Conservation (phyloP, 805 yeast genomes). For the Candida ascalaphidarum region DNA sequence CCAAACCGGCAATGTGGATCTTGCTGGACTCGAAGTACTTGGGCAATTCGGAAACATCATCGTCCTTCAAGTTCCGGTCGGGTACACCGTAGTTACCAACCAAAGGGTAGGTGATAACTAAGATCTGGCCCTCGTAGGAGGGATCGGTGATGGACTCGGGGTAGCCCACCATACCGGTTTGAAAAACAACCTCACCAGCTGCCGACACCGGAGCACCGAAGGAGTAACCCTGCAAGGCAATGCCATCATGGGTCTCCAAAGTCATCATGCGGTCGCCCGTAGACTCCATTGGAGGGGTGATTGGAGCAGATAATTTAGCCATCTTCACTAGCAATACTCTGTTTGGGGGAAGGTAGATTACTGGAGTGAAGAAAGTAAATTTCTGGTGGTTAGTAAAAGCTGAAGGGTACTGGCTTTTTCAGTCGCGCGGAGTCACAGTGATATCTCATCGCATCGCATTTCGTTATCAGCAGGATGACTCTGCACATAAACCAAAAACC, state of each 20-base stretch:
- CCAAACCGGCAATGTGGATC: constrained; percentile 94
- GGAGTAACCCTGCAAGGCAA: constrained; percentile 86
- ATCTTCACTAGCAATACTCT: no score
- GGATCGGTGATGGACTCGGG: constrained; percentile 98
- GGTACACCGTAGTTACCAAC: constrained; percentile 99
- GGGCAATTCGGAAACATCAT: constrained; percentile 73
- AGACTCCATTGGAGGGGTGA: constrained; percentile 83
- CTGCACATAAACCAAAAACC: no score
- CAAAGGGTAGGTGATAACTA: constrained; percentile 92
- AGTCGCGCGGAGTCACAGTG: no score
- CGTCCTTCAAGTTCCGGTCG: constrained; percentile 59
- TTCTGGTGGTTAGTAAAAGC: no score
- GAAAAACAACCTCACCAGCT: constrained; percentile 98
- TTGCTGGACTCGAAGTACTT: constrained; percentile 85
- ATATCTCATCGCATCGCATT: no score
- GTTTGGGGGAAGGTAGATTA: no score
- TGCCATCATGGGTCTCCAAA: constrained; percentile 82
- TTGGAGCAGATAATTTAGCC: constrained; percentile 63
- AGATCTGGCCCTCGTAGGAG: constrained; percentile 94
- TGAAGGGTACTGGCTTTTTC: no score
- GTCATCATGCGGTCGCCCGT: constrained; percentile 79
- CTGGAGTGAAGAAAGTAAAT: no score
- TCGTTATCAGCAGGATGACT: no score
- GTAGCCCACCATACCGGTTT: constrained; percentile 99
- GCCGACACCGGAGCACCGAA: constrained; percentile 86